Evolutionary conservation across 768 basidiomycete species (phyloP).

Genomic region (Lactarius hengduanensis): DNA sequence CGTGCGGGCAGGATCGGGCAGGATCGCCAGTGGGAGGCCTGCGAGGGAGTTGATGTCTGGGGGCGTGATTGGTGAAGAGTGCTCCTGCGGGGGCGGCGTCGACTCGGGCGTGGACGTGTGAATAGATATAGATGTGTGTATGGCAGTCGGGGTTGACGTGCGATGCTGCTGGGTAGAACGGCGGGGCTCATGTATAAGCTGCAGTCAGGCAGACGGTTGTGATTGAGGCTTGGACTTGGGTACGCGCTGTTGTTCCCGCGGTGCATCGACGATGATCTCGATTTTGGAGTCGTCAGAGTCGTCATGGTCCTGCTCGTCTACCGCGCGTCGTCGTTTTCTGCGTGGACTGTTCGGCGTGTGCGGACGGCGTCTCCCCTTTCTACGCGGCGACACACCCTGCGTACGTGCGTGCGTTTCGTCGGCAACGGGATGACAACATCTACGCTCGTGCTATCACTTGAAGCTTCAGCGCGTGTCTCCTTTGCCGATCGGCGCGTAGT

Average conservation of each 20-base stretch:
- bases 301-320: not conserved
- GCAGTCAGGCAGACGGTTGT: no score
- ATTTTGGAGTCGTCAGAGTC: not conserved
- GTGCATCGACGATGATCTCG: not conserved
- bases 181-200: not conserved
- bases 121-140: not conserved
- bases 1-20: not conserved
- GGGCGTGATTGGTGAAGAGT: not conserved
- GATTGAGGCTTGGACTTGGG: not conserved
- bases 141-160: not conserved
- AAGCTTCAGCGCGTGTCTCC: no score
- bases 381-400: not conserved
- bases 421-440: not conserved
- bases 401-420: not conserved
- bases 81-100: not conserved
- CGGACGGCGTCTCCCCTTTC: not conserved
- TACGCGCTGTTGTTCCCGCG: not conserved
- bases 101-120: not conserved
- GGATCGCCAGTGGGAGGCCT: slow-evolving; percentile 13
- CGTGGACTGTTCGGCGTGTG: not conserved
- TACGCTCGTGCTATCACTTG: not conserved
- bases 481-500: not conserved
- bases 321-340: slow-evolving; percentile 6
- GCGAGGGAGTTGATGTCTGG: not conserved
- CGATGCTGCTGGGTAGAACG: not conserved